Base-by-base conservation (phyloP, 768 basidiomycete genomes). In the Mycena epipterygia region DNA sequence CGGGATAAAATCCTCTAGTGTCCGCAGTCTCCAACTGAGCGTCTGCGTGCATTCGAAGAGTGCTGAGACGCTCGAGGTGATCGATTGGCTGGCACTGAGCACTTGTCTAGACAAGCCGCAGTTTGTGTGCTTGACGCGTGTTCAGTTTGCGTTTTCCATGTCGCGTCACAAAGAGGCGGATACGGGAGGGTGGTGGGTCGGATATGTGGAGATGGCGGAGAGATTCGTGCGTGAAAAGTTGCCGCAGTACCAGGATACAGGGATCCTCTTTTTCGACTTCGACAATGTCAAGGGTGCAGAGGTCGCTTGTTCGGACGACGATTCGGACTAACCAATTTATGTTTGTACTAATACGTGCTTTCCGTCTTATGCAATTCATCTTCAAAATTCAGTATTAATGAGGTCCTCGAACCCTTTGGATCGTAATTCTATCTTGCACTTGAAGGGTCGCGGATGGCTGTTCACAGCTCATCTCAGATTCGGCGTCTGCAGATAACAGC, bases 361-460 rank as follows among this genome's bases (percentile, higher is more conserved):
- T n/a, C n/a, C n/a, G n/a, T n/a, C n/a, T n/a, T n/a, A n/a, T n/a
- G n/a, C n/a, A n/a, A n/a, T n/a, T n/a, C n/a, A n/a, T n/a, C n/a
- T n/a, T n/a, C n/a, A n/a, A n/a, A 41, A 17, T 17, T 60, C 49
- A 29, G 52, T 3, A 9, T 33, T 41, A 25, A 68, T 7, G 29
- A 62, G 51, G n/a, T 23, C 19, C 39, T 42, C 41, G 16, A 48
- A 56, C 25, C 14, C 53, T 56, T 61, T 25, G 12, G 19, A 53
- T n/a, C 60, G 67, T 4, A 56, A 21, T 51, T 68, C 42, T 21
- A 68, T 68, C 32, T 56, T 62, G 35, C 67, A 68, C 46, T 68
- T 68, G 52, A 68, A 67, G 2, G 58, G n/a, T 9, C 30, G 44
- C 21, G 67, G 67, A 39, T 61, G 67, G 21, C 67, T 68, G 44